Evolutionary conservation across 495 filamentous ascomycete genomes (phyloP).

Genomic region (Cercophora samala): DNA sequence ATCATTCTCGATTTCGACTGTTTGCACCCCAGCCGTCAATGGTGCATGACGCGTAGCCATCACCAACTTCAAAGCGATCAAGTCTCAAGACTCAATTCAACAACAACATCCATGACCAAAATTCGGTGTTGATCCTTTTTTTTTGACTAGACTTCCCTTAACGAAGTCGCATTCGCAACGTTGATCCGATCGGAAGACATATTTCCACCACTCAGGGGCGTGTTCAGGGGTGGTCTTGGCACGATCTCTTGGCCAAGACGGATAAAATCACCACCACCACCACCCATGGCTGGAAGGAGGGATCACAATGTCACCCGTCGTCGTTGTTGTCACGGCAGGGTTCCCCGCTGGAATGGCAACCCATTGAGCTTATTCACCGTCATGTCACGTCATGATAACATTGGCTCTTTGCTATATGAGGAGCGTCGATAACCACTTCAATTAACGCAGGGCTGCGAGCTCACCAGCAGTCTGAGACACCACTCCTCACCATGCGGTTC

Average conservation of each 20-base stretch:
- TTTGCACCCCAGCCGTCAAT: too few species aligned
- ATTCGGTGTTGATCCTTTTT: neutral
- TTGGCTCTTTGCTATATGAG: neutral
- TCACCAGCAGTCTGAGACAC: neutral
- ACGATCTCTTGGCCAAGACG: constrained; percentile 1
- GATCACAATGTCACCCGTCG: neutral
- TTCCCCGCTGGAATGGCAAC: constrained; percentile 18
- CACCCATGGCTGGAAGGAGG: neutral
- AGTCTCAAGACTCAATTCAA: neutral
- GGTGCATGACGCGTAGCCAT: too few species aligned
- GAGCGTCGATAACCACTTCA: neutral
- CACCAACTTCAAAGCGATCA: neutral
- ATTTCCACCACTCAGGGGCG: constrained; percentile 3
- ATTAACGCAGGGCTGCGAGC: neutral
- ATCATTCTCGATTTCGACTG: too few species aligned
- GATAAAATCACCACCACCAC: constrained; percentile 11
- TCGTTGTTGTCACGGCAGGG: constrained; percentile 5
- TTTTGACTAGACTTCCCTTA: neutral
- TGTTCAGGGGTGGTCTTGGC: neutral
- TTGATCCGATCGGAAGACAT: neutral
- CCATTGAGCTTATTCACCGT: neutral
- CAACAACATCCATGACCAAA: neutral
- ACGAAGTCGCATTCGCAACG: neutral
- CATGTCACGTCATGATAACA: neutral
- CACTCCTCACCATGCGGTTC: constrained; percentile 15